Evolutionary conservation across 768 basidiomycete species (phyloP), one percentile per base, ranked within the genome.

Genomic region (Suillus clintonianus): DNA sequence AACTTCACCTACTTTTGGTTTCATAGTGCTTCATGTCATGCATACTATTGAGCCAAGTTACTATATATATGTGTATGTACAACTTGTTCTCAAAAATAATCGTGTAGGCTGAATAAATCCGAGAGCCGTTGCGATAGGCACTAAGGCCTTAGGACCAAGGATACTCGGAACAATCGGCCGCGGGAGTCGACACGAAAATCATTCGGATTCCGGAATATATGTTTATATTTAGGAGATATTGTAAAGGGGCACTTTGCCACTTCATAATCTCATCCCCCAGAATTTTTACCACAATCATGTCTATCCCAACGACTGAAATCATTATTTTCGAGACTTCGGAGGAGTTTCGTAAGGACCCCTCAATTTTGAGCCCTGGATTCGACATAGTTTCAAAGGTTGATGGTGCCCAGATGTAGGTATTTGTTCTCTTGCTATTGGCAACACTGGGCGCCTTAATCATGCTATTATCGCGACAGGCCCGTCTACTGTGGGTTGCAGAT

Each of bases 291-390:
- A 15, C 32, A 54, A 53, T 30, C n/a, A 70, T 70, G 69, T 9
- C 64, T 32, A 56, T 56, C 58, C 64, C 64, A 39, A 72, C 72
- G n/a, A 72, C 72, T 27, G 72, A 73, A 43, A 15, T 73, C 32
- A 2, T 72, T 39, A 59, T 70, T 32, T 70, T 73, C 39, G 59
- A 69, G 6, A 32, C 72, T 6, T 64, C 30, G 34, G 57, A 64
- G 6, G 60, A 5, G 5, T 68, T 64, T 42, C 64, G 62, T 19
- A 15, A 54, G 2, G 22, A 72, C 27, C 24, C 57, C 17, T 15
- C 1, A 5, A 7, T 65, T 34, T 19, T 27, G 24, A 41, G 9
- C n/a, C 51, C 60, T 53, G 65, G 62, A 11, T 59, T 62, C 59
- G 9, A 69, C 2, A 24, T 66, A 2, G 66, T 60, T 24, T 45